These are phyloP conservation scores for Trichophyton rubrum DNA, from an alignment of 2,329 filamentous ascomycete genomes.

Conservation along the genomic window DNA sequence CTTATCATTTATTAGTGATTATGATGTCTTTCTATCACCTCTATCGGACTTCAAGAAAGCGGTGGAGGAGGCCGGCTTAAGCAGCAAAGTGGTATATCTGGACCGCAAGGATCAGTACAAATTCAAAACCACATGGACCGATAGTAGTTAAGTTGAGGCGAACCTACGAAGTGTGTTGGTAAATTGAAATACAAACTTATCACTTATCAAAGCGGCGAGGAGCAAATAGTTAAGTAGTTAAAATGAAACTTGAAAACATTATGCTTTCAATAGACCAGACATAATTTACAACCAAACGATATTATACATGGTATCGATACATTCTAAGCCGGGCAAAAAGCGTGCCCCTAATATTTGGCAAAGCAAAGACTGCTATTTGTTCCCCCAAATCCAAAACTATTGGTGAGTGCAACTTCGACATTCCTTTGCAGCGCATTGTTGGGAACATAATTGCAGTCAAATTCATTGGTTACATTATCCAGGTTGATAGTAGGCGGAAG, in stretches of 20 bases:
- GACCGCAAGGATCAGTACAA: constrained; percentile 46
- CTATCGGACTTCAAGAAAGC: constrained; percentile 48
- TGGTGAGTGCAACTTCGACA: constrained; percentile 68
- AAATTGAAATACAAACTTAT: background rate
- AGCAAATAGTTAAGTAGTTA: background rate
- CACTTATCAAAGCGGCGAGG: background rate
- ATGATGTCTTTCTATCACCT: constrained; percentile 49
- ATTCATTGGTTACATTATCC: constrained; percentile 49
- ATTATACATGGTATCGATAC: background rate
- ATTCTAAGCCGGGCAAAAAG: background rate
- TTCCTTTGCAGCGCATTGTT: constrained; percentile 54
- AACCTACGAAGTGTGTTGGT: background rate
- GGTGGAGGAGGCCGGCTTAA: constrained; percentile 40
- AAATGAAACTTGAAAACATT: background rate
- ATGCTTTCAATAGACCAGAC: background rate
- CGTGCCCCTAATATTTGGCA: constrained; percentile 16
- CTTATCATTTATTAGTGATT: constrained; percentile 31
- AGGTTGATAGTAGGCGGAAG: constrained; percentile 85
- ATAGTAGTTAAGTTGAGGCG: background rate
- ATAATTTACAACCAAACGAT: background rate
- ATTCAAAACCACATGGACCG: constrained; percentile 31
- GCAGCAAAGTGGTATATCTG: constrained; percentile 46
- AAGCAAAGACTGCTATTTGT: constrained; percentile 90
- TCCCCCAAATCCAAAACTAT: constrained; percentile 96
- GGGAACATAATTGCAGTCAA: constrained; percentile 77